A percentile compares a stretch with the other conserved stretches of the same genome.
phyloP scores from a whole-genome alignment of 352 stramenopile genomes.

The Pseudoperonospora humuli region DNA sequence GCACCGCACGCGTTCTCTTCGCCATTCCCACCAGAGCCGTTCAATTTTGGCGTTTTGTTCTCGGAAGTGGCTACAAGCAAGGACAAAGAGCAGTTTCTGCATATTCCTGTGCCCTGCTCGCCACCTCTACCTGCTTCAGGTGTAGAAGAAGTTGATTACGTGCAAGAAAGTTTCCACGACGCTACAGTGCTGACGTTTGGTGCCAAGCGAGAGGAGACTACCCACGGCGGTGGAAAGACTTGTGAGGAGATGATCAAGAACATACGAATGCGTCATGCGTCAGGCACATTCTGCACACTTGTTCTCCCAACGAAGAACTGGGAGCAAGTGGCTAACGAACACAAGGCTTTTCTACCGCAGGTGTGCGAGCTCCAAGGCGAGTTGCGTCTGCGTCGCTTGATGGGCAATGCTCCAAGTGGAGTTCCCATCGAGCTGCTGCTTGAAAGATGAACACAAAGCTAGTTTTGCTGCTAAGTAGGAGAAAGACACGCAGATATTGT shows the following conservation, averaged over 20 bases:
- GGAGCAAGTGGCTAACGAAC: slow-evolving; percentile 32
- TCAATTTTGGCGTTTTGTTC: slow-evolving; percentile 64
- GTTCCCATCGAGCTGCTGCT: slow-evolving; percentile 35
- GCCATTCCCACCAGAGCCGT: slow-evolving; percentile 12
- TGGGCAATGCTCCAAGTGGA: slow-evolving; percentile 41
- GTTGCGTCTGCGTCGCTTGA: slow-evolving; percentile 47
- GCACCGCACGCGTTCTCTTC: slow-evolving; percentile 10
- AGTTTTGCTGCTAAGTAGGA: background rate
- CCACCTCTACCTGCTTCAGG: slow-evolving; percentile 12
- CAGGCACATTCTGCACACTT: slow-evolving; percentile 69
- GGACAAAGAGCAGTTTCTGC: slow-evolving; percentile 28
- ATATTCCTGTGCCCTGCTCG: slow-evolving; percentile 47
- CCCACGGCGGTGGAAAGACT: slow-evolving; percentile 64
- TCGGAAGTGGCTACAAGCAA: slow-evolving; percentile 24
- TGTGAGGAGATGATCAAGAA: slow-evolving; percentile 78
- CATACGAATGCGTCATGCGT: slow-evolving; percentile 82
- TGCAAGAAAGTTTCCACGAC: slow-evolving; percentile 49
- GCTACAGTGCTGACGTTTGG: slow-evolving; percentile 55
- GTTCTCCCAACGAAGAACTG: slow-evolving; percentile 45
- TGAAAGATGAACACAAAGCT: slow-evolving; percentile 14
- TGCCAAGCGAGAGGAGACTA: slow-evolving; percentile 48
- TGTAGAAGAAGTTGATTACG: slow-evolving; percentile 6
- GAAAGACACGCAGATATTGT: slow-evolving; percentile 1
- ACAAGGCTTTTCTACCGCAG: slow-evolving; percentile 32
- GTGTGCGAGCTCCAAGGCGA: slow-evolving; percentile 40